Evolutionary conservation across 2,329 filamentous ascomycete species (phyloP).

Genomic region (Mycogone perniciosa): DNA sequence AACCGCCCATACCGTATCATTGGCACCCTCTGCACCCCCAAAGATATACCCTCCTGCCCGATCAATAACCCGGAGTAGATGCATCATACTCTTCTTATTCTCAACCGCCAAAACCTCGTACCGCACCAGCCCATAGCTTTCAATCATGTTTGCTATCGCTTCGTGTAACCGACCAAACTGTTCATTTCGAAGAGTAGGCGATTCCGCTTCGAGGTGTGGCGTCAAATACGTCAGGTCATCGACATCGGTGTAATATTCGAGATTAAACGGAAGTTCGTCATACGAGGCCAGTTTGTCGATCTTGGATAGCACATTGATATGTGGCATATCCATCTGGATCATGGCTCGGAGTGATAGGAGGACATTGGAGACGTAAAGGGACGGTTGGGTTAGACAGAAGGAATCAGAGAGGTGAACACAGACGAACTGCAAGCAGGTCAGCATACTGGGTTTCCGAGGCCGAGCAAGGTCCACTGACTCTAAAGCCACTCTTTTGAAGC

Average conservation of each 20-base stretch:
- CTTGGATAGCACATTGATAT: slow-evolving; percentile 94
- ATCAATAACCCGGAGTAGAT: slow-evolving; percentile 81
- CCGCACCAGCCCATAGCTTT: slow-evolving; percentile 81
- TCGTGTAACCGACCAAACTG: slow-evolving; percentile 84
- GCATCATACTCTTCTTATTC: slow-evolving; percentile 96
- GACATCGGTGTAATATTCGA: slow-evolving; percentile 96
- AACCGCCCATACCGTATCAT: slow-evolving; percentile 95
- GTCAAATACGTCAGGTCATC: slow-evolving; percentile 84
- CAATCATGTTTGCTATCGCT: slow-evolving; percentile 78
- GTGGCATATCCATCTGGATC: slow-evolving; percentile 95
- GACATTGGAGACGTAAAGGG: slow-evolving; percentile 89
- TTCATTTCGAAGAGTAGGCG: slow-evolving; percentile 57
- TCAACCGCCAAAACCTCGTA: slow-evolving; percentile 95
- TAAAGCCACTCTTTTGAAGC: slow-evolving; percentile 84
- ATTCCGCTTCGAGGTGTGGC: slow-evolving; percentile 73
- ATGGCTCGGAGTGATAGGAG: slow-evolving; percentile 90
- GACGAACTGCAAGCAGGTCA: slow-evolving; percentile 59
- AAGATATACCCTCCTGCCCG: slow-evolving; percentile 91
- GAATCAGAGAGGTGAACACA: slow-evolving; percentile 91
- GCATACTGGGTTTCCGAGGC: background rate
- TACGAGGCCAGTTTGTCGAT: slow-evolving; percentile 90
- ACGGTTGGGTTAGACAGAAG: slow-evolving; percentile 86
- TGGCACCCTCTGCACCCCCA: slow-evolving; percentile 81
- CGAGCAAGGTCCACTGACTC: slow-evolving; percentile 51
- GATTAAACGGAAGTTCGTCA: slow-evolving; percentile 82